Evolutionary conservation across 2,329 filamentous ascomycete species (phyloP), one percentile per base, ranked within the genome.

Genomic region (Trichoderma lentiforme): DNA sequence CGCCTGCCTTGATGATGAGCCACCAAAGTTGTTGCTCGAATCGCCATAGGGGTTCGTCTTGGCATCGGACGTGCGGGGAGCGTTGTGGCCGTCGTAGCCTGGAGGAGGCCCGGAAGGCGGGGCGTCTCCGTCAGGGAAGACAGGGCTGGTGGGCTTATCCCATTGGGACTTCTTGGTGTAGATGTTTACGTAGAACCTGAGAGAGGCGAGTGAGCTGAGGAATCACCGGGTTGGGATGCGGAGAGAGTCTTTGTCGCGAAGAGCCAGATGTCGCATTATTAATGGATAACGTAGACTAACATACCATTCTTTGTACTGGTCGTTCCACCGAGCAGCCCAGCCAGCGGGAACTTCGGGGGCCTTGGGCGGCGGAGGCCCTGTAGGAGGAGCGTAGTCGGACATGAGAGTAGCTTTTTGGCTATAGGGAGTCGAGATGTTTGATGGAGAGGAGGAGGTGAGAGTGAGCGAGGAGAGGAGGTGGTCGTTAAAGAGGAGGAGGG

Each of bases 131-230:
- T 86, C 81, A 18, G 87, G 85, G 75, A 88, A 87, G 67, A 90
- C 89, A 57, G 92, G 91, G 68, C 86, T 86, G 47, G 90, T 93
- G 21, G 94, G 94, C 76, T 89, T 91, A 5, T 97, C 92, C 95
- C 95, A 98, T 86, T 95, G 92, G 6, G 95, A 97, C 79, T 92
- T 87, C 78, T 96, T 96, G 75, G 94, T 97, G 81, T 91, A 89
- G 73, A 92, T 89, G 84, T 98, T 96, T 73, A 97, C 92, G 84
- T 93, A 98, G 88, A 96, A 97, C 91, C 92, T 94, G 68, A 2
- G n/a, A 39, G 14, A 43, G 21, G 11, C 2, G 34, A 39, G 62
- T 28, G 24, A 57, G 32, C 43, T 39, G 26, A 60, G 11, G 11
- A 21, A 18, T 21, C 57, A 3, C 7, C 30, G 15, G 15, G 3